Percentiles rank a stretch among this genome's conserved stretches.
Evolutionary conservation across 805 yeast genomes (phyloP).

Genomic region (Wickerhamiella hasegawae): DNA sequence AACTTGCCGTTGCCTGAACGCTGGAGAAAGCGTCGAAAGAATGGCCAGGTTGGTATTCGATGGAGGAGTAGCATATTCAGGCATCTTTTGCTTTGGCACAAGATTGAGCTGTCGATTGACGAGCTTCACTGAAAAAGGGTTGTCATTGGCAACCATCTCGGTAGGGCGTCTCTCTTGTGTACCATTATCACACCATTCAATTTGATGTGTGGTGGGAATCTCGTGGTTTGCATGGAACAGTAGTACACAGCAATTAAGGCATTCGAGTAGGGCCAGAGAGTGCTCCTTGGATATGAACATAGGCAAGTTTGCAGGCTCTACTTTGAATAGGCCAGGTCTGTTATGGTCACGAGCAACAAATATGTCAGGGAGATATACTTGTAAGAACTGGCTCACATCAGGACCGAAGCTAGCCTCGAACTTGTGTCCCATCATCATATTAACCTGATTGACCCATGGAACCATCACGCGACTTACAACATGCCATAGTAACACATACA

Average conservation of each 20-base stretch:
- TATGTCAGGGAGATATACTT: neutral
- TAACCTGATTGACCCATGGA: neutral
- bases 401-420: neutral
- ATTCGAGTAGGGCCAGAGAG: neutral
- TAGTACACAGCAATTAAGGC: neutral
- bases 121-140: too few relatives aligned
- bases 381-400: neutral
- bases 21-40: neutral
- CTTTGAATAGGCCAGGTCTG: neutral
- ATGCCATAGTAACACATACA: neutral
- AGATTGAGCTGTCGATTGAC: too few relatives aligned
- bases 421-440: neutral
- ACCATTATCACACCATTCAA: neutral
- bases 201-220: neutral
- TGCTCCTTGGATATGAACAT: neutral
- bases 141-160: neutral
- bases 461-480: neutral
- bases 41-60: neutral
- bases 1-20: neutral
- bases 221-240: neutral
- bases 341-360: neutral
- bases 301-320: neutral
- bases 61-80: neutral
- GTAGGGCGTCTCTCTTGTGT: neutral
- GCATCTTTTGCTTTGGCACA: too few relatives aligned